A percentile compares a stretch with the other conserved stretches of the same genome.
Evolutionary conservation across 1,139 yeast species (phyloP).

Genomic region (Debaryomycetaceae sp.): DNA sequence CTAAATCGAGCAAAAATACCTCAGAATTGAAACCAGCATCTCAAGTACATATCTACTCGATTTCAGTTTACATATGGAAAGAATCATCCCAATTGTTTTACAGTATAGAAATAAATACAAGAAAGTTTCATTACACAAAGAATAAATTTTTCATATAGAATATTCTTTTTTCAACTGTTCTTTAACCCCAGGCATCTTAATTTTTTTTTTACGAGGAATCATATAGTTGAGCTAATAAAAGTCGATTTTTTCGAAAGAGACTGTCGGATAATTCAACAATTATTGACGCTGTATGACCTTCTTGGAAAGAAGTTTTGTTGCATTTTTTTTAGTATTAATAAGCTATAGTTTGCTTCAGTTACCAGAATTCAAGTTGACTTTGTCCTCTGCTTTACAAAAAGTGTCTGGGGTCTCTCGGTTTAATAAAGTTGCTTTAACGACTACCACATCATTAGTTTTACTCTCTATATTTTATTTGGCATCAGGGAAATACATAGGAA

Average conservation of each 20-base stretch:
- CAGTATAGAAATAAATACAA: background rate
- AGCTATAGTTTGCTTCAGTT: background rate
- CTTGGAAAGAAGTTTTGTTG: background rate
- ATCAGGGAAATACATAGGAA: background rate
- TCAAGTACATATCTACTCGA: background rate
- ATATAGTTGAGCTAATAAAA: too few relatives aligned
- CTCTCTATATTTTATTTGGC: slow-evolving; percentile 5
- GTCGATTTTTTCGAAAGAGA: too few relatives aligned
- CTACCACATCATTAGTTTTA: slow-evolving; percentile 5
- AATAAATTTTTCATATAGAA: too few relatives aligned
- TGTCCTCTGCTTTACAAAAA: background rate
- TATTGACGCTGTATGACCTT: background rate
- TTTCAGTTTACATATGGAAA: background rate
- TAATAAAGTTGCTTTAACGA: slow-evolving; percentile 4
- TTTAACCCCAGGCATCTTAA: background rate
- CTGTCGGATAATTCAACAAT: too few relatives aligned
- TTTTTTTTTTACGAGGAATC: too few relatives aligned
- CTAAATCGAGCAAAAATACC: background rate
- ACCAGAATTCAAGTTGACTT: background rate
- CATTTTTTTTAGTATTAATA: background rate
- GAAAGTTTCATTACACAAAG: background rate
- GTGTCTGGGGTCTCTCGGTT: background rate
- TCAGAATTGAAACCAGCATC: background rate
- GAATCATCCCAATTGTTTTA: background rate
- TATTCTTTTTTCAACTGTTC: background rate